Evolutionary conservation across 306 rosid genomes (phyloP).

Genomic region (Vigna unguiculata): DNA sequence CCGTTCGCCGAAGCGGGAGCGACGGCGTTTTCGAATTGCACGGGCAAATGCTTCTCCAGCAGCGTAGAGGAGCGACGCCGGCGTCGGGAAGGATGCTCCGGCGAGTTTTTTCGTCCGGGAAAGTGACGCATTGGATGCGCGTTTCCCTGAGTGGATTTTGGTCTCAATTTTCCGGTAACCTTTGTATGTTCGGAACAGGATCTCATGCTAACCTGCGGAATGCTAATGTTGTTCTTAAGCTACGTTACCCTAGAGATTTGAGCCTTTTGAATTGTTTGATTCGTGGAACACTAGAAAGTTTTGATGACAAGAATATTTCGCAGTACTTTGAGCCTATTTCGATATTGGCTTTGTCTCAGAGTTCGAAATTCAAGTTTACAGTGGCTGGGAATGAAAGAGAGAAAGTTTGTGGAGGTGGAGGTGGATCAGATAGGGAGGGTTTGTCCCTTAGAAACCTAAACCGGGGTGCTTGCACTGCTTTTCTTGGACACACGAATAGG

Average conservation of each 20-base stretch:
- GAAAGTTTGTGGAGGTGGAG: slow-evolving; percentile 55
- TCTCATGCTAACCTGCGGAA: slow-evolving; percentile 32
- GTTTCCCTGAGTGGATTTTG: slow-evolving; percentile 65
- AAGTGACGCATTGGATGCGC: slow-evolving; percentile 30
- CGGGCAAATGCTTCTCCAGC: slow-evolving; percentile 51
- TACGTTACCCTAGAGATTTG: slow-evolving; percentile 60
- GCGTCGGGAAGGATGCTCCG: slow-evolving; percentile 40
- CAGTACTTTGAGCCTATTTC: slow-evolving; percentile 58
- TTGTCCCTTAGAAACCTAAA: slow-evolving; percentile 41
- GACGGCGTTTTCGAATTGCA: slow-evolving; percentile 50
- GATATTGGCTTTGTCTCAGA: slow-evolving; percentile 61
- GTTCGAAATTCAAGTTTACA: slow-evolving; percentile 55
- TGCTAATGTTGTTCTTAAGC: slow-evolving; percentile 64
- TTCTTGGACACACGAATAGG: slow-evolving; percentile 43
- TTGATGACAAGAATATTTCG: slow-evolving; percentile 48
- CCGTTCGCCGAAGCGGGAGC: slow-evolving; percentile 39
- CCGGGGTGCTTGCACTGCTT: slow-evolving; percentile 52
- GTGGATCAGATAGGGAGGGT: slow-evolving; percentile 46
- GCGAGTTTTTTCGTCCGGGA: slow-evolving; percentile 47
- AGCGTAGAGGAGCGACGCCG: neutral
- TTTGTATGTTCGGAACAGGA: slow-evolving; percentile 77
- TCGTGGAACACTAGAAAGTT: slow-evolving; percentile 72
- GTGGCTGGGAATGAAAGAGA: slow-evolving; percentile 51
- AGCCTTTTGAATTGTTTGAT: slow-evolving; percentile 59
- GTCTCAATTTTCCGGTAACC: slow-evolving; percentile 69